Evolutionary conservation across 2,329 filamentous ascomycete genomes (phyloP).

Genomic region (Aspergillus jensenii): DNA sequence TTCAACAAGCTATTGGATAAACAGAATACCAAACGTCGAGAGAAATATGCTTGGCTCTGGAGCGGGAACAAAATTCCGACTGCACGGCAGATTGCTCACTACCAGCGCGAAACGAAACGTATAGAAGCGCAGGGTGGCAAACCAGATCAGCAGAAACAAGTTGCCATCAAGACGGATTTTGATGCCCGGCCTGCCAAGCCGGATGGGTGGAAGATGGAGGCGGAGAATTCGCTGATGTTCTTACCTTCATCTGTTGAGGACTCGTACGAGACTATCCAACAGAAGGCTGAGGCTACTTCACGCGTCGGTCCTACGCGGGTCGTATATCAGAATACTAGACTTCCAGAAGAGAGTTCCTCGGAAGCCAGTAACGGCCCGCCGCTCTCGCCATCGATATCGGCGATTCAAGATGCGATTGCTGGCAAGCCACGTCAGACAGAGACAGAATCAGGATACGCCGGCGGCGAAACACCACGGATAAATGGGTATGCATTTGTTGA

Average conservation of each 20-base stretch:
- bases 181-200: constrained; percentile 75
- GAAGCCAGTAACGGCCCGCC: constrained; percentile 51
- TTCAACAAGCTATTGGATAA: constrained; percentile 91
- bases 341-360: constrained; percentile 53
- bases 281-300: constrained; percentile 69
- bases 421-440: constrained; percentile 65
- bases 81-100: constrained; percentile 60
- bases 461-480: constrained; percentile 80
- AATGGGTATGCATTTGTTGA: constrained; percentile 96
- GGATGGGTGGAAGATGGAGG: constrained; percentile 71
- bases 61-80: constrained; percentile 76
- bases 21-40: constrained; percentile 79
- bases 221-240: constrained; percentile 89
- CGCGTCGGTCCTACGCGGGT: constrained; percentile 75
- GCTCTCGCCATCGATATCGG: constrained; percentile 78
- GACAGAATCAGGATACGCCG: constrained; percentile 57
- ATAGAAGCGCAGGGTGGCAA: constrained; percentile 64
- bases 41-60: constrained; percentile 89
- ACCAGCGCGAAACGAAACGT: constrained; percentile 63
- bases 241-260: constrained; percentile 52
- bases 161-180: constrained; percentile 61
- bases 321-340: constrained; percentile 78
- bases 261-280: constrained; percentile 58
- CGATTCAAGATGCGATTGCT: constrained; percentile 79
- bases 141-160: constrained; percentile 55